Base-by-base conservation (phyloP, 768 basidiomycete species). In the Aureoboletus auriporus region DNA sequence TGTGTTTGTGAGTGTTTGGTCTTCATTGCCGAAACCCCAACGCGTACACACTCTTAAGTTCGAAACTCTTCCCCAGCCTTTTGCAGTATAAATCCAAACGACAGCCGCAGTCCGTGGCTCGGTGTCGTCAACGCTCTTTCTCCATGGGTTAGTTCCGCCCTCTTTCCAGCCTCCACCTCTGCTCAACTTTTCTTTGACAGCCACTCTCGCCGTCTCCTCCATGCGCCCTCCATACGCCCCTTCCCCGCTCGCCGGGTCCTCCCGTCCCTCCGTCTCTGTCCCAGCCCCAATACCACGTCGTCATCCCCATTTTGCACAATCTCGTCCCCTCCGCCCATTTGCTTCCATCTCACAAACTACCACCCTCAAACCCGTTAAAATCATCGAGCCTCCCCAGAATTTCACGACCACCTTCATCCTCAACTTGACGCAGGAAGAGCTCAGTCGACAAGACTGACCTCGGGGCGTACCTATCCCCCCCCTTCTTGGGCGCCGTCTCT, bases 401-500 rank as follows among this genome's bases (percentile, higher is more conserved):
- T 80, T 80, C 67, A 77, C 79, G 64, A 73, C 74, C 41, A 80
- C 78, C 34, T 92, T 90, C 58, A 73, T 85, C 52, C 80, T 93
- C 44, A 78, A 91, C 67, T 75, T 93, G 49, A 90, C 89, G 0
- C 89, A 89, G 64, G 88, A 80, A 8, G 89, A 93, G 65, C 76
- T 93, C 64, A 78, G 86, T 66, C 74, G 87, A 59, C 83, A 83
- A 67, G 77, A 78, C 55, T 78, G 62, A 72, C 37, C 30, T 36
- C 1, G 5, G 20, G 20, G 20, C 20, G 14, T 6, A 17, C 16
- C 20, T 23, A 23, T 23, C 4, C 20, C 20, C 20, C 37, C 23
- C 12, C 37, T 2, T 12, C 37, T 8, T 33, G 30, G 40, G 39
- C 5, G 35, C 27, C n/a, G 20, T 23, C 20, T 23, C 20, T 23